These are phyloP conservation scores for Pulveroboletus sp. DNA, from an alignment of 768 basidiomycete genomes.

Conservation along the genomic window DNA sequence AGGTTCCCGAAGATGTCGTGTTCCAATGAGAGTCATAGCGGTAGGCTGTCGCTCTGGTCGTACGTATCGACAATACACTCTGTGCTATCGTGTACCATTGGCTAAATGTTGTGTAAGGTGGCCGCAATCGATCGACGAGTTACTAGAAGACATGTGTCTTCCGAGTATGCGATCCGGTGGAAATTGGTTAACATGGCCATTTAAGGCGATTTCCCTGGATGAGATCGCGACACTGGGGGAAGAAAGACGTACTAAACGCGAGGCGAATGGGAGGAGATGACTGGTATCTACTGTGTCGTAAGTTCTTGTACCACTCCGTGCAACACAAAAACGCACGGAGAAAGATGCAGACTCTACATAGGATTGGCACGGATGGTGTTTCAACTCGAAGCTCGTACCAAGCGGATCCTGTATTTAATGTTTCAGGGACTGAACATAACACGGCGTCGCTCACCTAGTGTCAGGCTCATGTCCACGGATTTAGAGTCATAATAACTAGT, in stretches of 20 bases:
- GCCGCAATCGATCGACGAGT: conserved; percentile 57
- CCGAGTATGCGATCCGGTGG: conserved; percentile 53
- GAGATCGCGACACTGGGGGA: conserved; percentile 48
- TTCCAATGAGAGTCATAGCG: conserved; percentile 53
- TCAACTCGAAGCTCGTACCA: too few species aligned
- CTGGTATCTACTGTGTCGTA: too few species aligned
- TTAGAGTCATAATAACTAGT: too few species aligned
- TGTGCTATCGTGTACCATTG: background rate
- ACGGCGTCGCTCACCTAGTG: too few species aligned
- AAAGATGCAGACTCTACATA: too few species aligned
- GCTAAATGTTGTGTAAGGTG: conserved; percentile 38
- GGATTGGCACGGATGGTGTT: too few species aligned
- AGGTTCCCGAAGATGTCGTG: conserved; percentile 53
- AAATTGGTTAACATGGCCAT: conserved; percentile 65
- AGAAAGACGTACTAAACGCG: conserved; percentile 37
- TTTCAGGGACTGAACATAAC: too few species aligned
- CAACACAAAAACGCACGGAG: too few species aligned
- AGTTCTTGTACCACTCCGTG: too few species aligned
- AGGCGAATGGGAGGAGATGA: conserved; percentile 1
- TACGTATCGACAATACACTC: conserved; percentile 32
- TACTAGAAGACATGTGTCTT: conserved; percentile 62
- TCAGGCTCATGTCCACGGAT: too few species aligned
- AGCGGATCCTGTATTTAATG: too few species aligned
- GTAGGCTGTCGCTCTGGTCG: conserved; percentile 50
- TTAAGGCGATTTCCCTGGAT: conserved; percentile 46